Evolutionary conservation across 805 yeast species (phyloP).

Genomic region (Pichia gijzeniarum): DNA sequence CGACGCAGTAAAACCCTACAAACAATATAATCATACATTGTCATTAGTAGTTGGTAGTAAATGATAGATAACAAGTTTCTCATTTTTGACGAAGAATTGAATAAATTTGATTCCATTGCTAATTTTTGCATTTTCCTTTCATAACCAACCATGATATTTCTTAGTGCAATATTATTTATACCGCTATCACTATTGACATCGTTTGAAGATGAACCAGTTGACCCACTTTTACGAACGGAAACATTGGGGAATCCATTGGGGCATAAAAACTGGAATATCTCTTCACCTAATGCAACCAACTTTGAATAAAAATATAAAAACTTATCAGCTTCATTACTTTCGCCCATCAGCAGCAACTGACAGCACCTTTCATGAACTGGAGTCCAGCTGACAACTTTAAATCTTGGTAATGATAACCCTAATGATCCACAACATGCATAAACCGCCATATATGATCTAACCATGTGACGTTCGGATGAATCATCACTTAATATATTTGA

Average conservation of each 20-base stretch:
- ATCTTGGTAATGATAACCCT: conserved; percentile 45
- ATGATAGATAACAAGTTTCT: conserved; percentile 37
- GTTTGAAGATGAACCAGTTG: not conserved
- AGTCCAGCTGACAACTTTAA: conserved; percentile 45
- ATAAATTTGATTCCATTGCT: conserved; percentile 36
- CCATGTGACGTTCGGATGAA: conserved; percentile 30
- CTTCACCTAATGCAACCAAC: conserved; percentile 45
- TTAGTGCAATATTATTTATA: conserved; percentile 12
- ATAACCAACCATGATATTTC: conserved; percentile 32
- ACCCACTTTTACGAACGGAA: conserved; percentile 1
- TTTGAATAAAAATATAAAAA: conserved; percentile 40
- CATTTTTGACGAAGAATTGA: conserved; percentile 31
- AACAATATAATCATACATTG: conserved; percentile 47
- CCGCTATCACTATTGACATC: conserved; percentile 2
- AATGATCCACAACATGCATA: conserved; percentile 47
- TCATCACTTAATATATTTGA: conserved; percentile 23
- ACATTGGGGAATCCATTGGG: conserved; percentile 21
- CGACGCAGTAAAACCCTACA: conserved; percentile 32
- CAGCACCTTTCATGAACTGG: conserved; percentile 36
- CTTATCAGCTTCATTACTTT: conserved; percentile 33
- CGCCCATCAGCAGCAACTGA: conserved; percentile 31
- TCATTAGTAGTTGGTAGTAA: conserved; percentile 45
- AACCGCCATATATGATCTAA: conserved; percentile 41
- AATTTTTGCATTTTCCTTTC: conserved; percentile 36
- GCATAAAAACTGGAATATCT: conserved; percentile 36